Percentiles rank a stretch among this genome's conserved stretches.
Conservation (phyloP, 1,139 yeast genomes). For the Wickerhamomyces sp. region DNA sequence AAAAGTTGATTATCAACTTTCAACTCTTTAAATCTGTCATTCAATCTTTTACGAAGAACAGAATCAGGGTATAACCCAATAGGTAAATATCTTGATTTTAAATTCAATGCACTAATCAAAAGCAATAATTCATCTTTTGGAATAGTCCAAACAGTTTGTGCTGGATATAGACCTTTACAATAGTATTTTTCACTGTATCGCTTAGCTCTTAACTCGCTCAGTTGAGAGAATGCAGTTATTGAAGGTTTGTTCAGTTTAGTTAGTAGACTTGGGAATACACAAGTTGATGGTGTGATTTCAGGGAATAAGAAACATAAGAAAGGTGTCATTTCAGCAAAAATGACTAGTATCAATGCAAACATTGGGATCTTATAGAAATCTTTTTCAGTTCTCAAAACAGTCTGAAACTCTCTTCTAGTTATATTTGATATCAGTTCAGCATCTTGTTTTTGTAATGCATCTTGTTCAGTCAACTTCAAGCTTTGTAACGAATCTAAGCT, state of each 20-base stretch:
- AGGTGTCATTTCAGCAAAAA: slow-evolving; percentile 65
- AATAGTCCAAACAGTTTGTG: slow-evolving; percentile 42
- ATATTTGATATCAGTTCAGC: slow-evolving; percentile 29
- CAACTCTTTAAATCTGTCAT: slow-evolving; percentile 39
- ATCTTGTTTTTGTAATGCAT: slow-evolving; percentile 29
- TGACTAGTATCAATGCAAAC: slow-evolving; percentile 52
- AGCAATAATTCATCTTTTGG: slow-evolving; percentile 33
- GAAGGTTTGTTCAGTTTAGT: slow-evolving; percentile 21
- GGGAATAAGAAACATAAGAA: slow-evolving; percentile 56
- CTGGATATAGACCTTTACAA: slow-evolving; percentile 8
- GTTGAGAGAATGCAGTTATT: slow-evolving; percentile 7
- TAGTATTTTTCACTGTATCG: slow-evolving; percentile 18
- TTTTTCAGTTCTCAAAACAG: slow-evolving; percentile 50
- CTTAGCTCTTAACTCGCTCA: slow-evolving; percentile 23
- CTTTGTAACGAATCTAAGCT: slow-evolving; percentile 22
- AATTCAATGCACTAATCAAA: slow-evolving; percentile 33
- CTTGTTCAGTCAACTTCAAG: slow-evolving; percentile 19
- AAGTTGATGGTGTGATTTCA: slow-evolving; percentile 63
- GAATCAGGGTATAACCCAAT: slow-evolving; percentile 34
- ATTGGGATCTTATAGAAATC: slow-evolving; percentile 60
- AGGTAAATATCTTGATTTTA: slow-evolving; percentile 41
- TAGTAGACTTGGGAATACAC: slow-evolving; percentile 51
- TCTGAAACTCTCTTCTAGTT: slow-evolving; percentile 51
- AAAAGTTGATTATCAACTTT: slow-evolving; percentile 49
- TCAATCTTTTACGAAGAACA: slow-evolving; percentile 36